Evolutionary conservation across 108 stramenopile species (phyloP).

Genomic region (Stephanodiscus minutulus): DNA sequence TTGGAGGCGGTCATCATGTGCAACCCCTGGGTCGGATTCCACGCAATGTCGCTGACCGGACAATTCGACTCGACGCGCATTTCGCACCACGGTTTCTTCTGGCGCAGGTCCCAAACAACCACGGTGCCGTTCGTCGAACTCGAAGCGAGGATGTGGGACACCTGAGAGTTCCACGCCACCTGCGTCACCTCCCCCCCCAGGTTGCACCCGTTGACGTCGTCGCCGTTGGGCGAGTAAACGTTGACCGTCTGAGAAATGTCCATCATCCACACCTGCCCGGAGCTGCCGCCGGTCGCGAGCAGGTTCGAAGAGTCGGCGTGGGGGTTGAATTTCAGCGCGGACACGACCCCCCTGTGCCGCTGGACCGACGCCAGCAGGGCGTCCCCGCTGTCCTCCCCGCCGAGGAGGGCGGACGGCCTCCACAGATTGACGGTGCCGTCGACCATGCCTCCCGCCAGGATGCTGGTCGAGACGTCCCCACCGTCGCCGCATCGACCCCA

Average conservation of each 20-base stretch:
- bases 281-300: conserved; percentile 83
- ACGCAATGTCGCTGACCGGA: conserved; percentile 84
- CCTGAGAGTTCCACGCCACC: conserved; percentile 95
- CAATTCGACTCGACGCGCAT: conserved; percentile 62
- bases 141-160: conserved; percentile 93
- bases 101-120: conserved; percentile 94
- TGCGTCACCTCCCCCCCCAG: conserved; percentile 85
- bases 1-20: conserved; percentile 92
- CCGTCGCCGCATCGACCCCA: conserved; percentile 52
- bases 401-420: conserved; percentile 72
- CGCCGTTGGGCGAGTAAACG: conserved; percentile 18
- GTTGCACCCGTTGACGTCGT: conserved; percentile 35
- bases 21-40: conserved; percentile 96
- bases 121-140: conserved; percentile 83
- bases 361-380: conserved; percentile 52
- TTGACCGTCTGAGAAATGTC: conserved; percentile 2
- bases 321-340: conserved; percentile 88
- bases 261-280: conserved; percentile 77
- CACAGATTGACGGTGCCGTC: conserved; percentile 94
- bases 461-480: conserved; percentile 59
- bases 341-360: conserved; percentile 63
- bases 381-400: conserved; percentile 14
- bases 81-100: conserved; percentile 96
- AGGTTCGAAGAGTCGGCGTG: conserved; percentile 67
- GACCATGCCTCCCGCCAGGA: conserved; percentile 95